Base-by-base conservation (phyloP, 768 basidiomycete genomes). In the Mycena maculata region DNA sequence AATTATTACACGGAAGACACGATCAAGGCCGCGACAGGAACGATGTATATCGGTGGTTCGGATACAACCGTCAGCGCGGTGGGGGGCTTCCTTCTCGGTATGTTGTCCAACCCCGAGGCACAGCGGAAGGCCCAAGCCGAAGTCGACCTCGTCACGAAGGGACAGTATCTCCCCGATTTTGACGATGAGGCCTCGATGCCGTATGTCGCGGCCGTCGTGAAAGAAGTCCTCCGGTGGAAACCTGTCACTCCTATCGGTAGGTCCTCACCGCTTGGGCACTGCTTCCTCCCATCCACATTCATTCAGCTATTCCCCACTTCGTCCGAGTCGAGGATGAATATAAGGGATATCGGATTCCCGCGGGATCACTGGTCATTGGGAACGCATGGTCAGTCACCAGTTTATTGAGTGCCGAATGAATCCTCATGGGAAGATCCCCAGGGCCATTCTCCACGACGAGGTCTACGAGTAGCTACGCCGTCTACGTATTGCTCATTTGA, bases 401-500 rank as follows among this genome's bases (percentile, higher is more conserved):
- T n/a, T n/a, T n/a, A 13, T 36, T 36, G 33, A 36, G n/a, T n/a
- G n/a, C n/a, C n/a, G n/a, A n/a, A n/a, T n/a, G n/a, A 36, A 13
- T 36, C 33, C 33, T 7, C 33, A 13, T 36, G 33, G 33, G n/a
- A n/a, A n/a, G 33, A 36, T 36, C 33, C 33, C 41, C 63, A 67
- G 67, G 67, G 67, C 67, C 5, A 45, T 68, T 3, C 50, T 63
- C 4, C 54, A 68, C 22, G 67, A 68, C 28, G 56, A 68, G 27
- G 67, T 63, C 33, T 36, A n/a, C 33, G 33, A 36, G 33, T 13
- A 7, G 8, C 7, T n/a, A 44, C n/a, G n/a, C n/a, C n/a, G n/a
- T n/a, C 44, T 11, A 15, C 16, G 16, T n/a, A 42, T 23, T 23
- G 11, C 25, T 41, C 4, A 39, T 36, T 20, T 31, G 16, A 42